Conservation (phyloP, 2,329 filamentous ascomycete species). For the Byssothecium circinans region DNA sequence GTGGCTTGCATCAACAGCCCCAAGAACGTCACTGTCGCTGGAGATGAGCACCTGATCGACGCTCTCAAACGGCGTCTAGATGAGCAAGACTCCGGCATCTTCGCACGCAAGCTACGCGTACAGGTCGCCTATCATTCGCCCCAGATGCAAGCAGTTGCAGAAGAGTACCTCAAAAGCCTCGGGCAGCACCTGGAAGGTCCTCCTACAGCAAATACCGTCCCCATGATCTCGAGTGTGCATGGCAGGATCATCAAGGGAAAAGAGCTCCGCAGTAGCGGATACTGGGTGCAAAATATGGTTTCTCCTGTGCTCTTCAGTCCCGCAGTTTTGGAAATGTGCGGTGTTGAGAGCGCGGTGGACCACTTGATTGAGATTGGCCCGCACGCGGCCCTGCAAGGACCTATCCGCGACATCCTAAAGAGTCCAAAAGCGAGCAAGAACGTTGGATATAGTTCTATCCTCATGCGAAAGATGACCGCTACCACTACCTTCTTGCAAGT, state of each 20-base stretch:
- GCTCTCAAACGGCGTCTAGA: constrained; percentile 13
- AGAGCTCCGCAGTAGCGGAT: background rate
- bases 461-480: too few relatives aligned
- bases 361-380: constrained; percentile 15
- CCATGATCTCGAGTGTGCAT: constrained; percentile 34
- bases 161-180: constrained; percentile 2
- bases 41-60: constrained; percentile 27
- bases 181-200: background rate
- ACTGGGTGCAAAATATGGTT: constrained; percentile 17
- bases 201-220: constrained; percentile 1
- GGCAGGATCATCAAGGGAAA: background rate
- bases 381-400: constrained; percentile 4
- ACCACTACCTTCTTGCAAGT: too few relatives aligned
- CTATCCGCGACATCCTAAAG: background rate
- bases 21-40: constrained; percentile 45
- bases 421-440: too few relatives aligned
- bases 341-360: background rate
- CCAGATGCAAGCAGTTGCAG: constrained; percentile 40
- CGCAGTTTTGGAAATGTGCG: background rate
- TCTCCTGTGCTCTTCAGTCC: constrained; percentile 12
- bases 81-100: background rate
- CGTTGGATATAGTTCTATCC: too few relatives aligned
- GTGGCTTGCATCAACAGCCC: constrained; percentile 39
- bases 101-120: constrained; percentile 26
- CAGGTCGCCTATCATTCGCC: constrained; percentile 49